A percentile compares a stretch with the other conserved stretches of the same genome.
These are phyloP conservation scores for Phialemonium atrogriseum DNA, from an alignment of 2,329 filamentous ascomycete genomes.

Conservation along the genomic window DNA sequence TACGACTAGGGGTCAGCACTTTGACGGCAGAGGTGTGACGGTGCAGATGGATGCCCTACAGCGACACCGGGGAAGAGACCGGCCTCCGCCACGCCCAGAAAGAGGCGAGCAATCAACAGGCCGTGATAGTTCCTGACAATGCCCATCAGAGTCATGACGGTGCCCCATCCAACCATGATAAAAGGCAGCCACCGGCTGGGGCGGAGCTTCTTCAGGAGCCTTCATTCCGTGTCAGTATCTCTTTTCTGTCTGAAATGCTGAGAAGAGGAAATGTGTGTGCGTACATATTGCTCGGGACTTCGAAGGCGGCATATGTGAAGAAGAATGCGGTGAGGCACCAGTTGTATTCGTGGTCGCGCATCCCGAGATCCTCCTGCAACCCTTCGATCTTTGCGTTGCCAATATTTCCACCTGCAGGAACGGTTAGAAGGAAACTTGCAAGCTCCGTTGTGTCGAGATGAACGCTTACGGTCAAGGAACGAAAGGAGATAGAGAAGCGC, in stretches of 20 bases:
- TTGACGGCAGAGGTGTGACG: neutral
- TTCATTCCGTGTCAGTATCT: too few relatives aligned
- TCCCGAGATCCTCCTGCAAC: constrained; percentile 41
- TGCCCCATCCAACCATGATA: constrained; percentile 60
- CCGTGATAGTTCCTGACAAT: constrained; percentile 41
- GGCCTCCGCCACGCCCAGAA: constrained; percentile 58
- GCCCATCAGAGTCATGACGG: constrained; percentile 43
- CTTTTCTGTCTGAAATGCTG: too few relatives aligned
- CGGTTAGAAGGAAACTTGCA: neutral
- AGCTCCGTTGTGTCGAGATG: neutral
- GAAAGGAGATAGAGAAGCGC: constrained; percentile 59
- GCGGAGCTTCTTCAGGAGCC: constrained; percentile 64
- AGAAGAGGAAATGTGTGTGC: too few relatives aligned
- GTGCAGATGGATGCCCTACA: constrained; percentile 16
- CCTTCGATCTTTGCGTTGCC: constrained; percentile 60
- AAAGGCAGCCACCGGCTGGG: constrained; percentile 67
- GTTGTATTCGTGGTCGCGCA: constrained; percentile 64
- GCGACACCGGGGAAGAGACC: constrained; percentile 59
- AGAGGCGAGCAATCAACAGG: constrained; percentile 42
- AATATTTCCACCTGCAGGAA: constrained; percentile 44
- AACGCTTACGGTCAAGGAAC: constrained; percentile 50
- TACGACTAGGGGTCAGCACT: constrained; percentile 8
- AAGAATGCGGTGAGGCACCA: constrained; percentile 66
- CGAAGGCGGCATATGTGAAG: constrained; percentile 69
- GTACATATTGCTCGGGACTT: constrained; percentile 70